phyloP scores from a whole-genome alignment of 768 basidiomycete genomes.

The Leucogyrophana mollusca region DNA sequence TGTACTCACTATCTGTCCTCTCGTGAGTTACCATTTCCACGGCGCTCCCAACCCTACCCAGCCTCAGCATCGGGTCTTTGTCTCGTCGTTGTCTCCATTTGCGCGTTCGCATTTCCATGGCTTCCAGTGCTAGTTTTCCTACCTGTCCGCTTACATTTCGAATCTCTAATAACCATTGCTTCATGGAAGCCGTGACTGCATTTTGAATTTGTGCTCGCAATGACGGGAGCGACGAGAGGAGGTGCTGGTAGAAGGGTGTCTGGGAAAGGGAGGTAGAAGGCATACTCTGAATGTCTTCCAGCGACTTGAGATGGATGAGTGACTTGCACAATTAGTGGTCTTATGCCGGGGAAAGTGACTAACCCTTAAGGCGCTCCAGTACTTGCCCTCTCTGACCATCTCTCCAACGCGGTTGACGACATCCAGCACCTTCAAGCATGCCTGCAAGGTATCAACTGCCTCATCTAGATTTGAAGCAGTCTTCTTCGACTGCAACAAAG shows the following conservation, averaged over 20 bases:
- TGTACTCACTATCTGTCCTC: constrained; percentile 83
- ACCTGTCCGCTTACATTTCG: constrained; percentile 85
- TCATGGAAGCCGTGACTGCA: constrained; percentile 91
- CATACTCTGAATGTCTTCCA: constrained; percentile 93
- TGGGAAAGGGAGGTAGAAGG: constrained; percentile 86
- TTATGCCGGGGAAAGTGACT: constrained; percentile 33
- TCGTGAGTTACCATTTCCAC: constrained; percentile 92
- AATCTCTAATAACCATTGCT: constrained; percentile 96
- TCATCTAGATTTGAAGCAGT: constrained; percentile 95
- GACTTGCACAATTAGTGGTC: constrained; percentile 32
- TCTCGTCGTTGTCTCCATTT: constrained; percentile 85
- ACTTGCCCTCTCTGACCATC: constrained; percentile 91
- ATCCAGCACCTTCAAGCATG: constrained; percentile 89
- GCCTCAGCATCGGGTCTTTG: constrained; percentile 75
- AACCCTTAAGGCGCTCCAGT: constrained; percentile 95
- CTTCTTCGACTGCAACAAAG: constrained; percentile 85
- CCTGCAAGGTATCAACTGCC: constrained; percentile 93
- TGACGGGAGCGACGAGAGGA: constrained; percentile 89
- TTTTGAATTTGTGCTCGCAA: constrained; percentile 87
- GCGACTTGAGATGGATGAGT: constrained; percentile 59
- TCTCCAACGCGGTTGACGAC: constrained; percentile 89
- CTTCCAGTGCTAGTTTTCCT: constrained; percentile 83
- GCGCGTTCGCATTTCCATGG: constrained; percentile 80
- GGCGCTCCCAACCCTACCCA: constrained; percentile 83
- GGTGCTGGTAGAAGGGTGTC: constrained; percentile 90